Evolutionary conservation across 805 yeast species (phyloP), one percentile per base, ranked within the genome.

Genomic region (Dipodascus albidus): DNA sequence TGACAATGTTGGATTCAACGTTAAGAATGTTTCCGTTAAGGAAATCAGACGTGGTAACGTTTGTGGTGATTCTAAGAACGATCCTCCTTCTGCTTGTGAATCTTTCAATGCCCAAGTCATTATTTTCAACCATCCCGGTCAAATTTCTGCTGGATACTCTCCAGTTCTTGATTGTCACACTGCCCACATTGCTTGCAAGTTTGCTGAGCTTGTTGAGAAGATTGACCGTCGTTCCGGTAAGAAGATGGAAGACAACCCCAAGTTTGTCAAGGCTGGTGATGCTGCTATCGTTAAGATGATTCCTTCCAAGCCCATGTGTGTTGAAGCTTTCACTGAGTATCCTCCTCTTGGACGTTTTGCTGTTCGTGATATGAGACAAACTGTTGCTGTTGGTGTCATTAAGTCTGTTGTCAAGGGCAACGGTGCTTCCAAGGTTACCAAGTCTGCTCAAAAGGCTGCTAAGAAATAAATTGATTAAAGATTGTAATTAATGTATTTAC

Each of bases 301-400:
- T 67, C 85, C 91, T 66, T 73, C 86, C 67, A 89, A 86, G 81
- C 90, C 96, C 68, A 81, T 91, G 79, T 90, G 96, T 76, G 95
- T 90, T 64, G 96, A 91, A 78, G 80, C 91, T 65, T 91, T 82
- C 83, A 77, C 82, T 70, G 93, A 88, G 71, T 89, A 91, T 83
- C 96, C 91, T 74, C 96, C 95, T 78, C 77, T 91, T 75, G 93
- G 96, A 78, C 89, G 98, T 84, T 80, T 91, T 78, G 91, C 91
- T 74, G 96, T 89, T 82, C 90, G 97, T 86, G 97, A 89, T 80
- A 89, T 89, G 97, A 87, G 97, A 86, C 96, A 89, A 80, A 90
- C 97, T 69, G 97, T 90, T 70, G 97, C 97, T 74, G 97, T 90
- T 74, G 97, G 97, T 87, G 96, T 90, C 73, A 86, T 91, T 86